Base-by-base conservation (phyloP, 2,329 filamentous ascomycete genomes). In the Nothophaeocryptopus gaeumannii region DNA sequence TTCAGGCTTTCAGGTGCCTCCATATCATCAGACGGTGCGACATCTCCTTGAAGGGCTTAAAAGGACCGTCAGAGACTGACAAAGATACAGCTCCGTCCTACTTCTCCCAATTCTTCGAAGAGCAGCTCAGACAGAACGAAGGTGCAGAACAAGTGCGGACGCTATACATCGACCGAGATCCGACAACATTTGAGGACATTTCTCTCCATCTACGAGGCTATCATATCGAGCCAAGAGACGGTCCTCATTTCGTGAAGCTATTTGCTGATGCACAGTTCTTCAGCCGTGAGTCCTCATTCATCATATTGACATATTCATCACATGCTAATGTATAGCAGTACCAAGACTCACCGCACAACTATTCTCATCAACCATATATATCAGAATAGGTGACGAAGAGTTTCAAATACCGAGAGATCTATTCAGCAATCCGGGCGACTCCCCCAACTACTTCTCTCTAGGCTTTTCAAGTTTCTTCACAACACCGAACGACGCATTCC, bases 241-340 rank as follows among this genome's bases (percentile, higher is more conserved):
- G 87, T 43, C 81, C 83, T 46, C 89, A 96, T 70, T 96, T 92
- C 69, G 91, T 96, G 61, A 89, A 88, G 50, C 76, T 97, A 29
- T 96, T 95, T 70, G 89, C 91, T 14, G 92, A 97, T 70, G 89
- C 92, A 1, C 92, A 96, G 65, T 96, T 96, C 72, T 97, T 96
- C 71, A 89, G 82, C 64, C 73, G 20, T 26, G 20, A 7, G 20
- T 26, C 20, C 3, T 4, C 3, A 26, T 9, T 29, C 29, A 30
- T 20, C 15, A 16, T 61, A 15, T 39, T 10, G 32, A 11, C 16
- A 12, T 46, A 5, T 45, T 26, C 7, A 26, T 26, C 20, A 7
- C 3, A 4, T 26, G 20, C 20, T 26, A 26, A 26, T 7, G 20
- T 26, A 26, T 26, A 26, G 20, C 20, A 26, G 20, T 97, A 45